Base-by-base conservation (phyloP, 225 moss, liverwort and hornwort species). In the Polytrichum commune region DNA sequence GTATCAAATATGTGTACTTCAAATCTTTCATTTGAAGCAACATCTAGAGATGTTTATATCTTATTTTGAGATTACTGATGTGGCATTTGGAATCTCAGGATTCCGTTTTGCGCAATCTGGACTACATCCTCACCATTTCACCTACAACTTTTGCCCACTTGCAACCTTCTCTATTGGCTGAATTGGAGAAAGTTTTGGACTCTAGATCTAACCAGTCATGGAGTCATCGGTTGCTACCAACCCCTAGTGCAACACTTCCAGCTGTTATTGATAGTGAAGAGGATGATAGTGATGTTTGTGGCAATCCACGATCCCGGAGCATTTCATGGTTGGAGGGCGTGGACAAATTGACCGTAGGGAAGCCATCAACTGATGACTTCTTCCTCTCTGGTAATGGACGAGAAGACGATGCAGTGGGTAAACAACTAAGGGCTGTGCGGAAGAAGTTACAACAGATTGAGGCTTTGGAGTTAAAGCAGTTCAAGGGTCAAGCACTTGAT, bases 371-470 rank as follows among this genome's bases (percentile, higher is more conserved):
- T 82, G 87, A 89, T 76, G 85, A 91, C 56, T 91, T 90, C 61
- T 73, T 91, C 28, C 82, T 85, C 27, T 78, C 84, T 22, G 75
- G 76, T 30, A 82, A 82, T 64, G 78, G 76, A 72, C 85, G 76
- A 76, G 90, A 70, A 77, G 81, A 88, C 53, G 88, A 87, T 73
- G 81, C 85, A 67, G 78, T 98, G 24, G 78, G 77, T 74, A 98
- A 91, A 74, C 97, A 92, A 75, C 63, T 86, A 68, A 81, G 97
- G 66, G 97, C 97, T 69, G 85, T 85, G 19, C 83, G 91, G 62
- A 98, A 95, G 76, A 98, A 98, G 74, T 76, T 98, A 74, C 97
- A 98, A 77, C 97, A 98, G 81, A 91, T 95, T 67, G 97, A 98
- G 74, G 90, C 90, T 55, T 92, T 95, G 54, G 94, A 94, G 72